Evolutionary conservation across 2,329 filamentous ascomycete species (phyloP).

Genomic region (Claviceps paspali): DNA sequence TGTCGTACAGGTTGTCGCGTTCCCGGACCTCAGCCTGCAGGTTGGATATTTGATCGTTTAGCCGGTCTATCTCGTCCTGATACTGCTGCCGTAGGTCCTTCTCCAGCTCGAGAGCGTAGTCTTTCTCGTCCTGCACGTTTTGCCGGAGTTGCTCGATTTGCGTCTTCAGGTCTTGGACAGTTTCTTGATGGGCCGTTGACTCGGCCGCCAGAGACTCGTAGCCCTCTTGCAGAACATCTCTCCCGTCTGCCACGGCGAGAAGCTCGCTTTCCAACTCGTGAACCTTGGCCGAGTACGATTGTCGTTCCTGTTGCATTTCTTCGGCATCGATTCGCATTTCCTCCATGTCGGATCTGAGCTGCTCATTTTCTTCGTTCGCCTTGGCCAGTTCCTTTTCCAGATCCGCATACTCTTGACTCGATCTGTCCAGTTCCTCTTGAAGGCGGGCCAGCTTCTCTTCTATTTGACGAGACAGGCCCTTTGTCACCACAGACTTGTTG

Average conservation of each 20-base stretch:
- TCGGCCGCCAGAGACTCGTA: conserved; percentile 53
- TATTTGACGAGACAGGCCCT: conserved; percentile 57
- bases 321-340: conserved; percentile 21
- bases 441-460: conserved; percentile 54
- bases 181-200: conserved; percentile 49
- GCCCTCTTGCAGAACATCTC: conserved; percentile 51
- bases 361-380: conserved; percentile 30
- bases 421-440: conserved; percentile 47
- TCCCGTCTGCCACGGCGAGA: conserved; percentile 45
- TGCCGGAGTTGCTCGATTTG: conserved; percentile 32
- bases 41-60: conserved; percentile 44
- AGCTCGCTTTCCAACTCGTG: conserved; percentile 44
- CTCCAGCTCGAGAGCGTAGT: conserved; percentile 43
- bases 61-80: conserved; percentile 30
- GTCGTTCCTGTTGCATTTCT: conserved; percentile 13
- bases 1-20: conserved; percentile 54
- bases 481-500: conserved; percentile 63
- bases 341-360: conserved; percentile 28
- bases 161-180: conserved; percentile 36
- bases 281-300: conserved; percentile 32
- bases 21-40: conserved; percentile 51
- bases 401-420: conserved; percentile 31
- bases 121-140: conserved; percentile 36
- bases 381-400: conserved; percentile 35
- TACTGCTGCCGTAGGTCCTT: conserved; percentile 36